A percentile compares a stretch with the other conserved stretches of the same genome.
Evolutionary conservation across 768 basidiomycete genomes (phyloP).

Genomic region (Hericium erinaceus): DNA sequence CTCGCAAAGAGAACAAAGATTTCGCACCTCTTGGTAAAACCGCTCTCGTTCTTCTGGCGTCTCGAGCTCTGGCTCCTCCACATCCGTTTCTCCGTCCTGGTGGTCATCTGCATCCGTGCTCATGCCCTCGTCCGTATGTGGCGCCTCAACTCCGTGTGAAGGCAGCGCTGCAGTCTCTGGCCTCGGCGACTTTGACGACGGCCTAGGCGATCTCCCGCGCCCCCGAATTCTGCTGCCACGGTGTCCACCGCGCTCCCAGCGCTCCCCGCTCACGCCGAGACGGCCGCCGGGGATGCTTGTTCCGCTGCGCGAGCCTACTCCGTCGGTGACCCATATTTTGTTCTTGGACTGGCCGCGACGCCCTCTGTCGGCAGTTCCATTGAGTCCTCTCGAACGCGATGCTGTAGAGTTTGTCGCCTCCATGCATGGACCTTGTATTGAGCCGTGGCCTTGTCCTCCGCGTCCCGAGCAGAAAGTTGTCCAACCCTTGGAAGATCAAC

Average conservation of each 20-base stretch:
- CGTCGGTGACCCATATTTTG: constrained; percentile 10
- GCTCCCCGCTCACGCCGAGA: constrained; percentile 33
- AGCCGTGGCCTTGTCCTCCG: no score
- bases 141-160: no score
- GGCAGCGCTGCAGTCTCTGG: constrained; percentile 6
- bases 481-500: no score
- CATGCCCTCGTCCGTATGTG: constrained; percentile 21
- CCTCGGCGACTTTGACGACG: constrained; percentile 29
- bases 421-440: background rate
- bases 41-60: constrained; percentile 55
- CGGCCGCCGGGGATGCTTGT: constrained; percentile 4
- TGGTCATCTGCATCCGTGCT: constrained; percentile 26
- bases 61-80: constrained; percentile 45
- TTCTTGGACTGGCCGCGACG: constrained; percentile 13
- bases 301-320: background rate
- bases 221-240: constrained; percentile 29
- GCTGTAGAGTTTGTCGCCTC: background rate
- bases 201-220: constrained; percentile 31
- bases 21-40: constrained; percentile 64
- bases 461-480: no score
- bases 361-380: background rate
- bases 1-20: background rate
- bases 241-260: constrained; percentile 57
- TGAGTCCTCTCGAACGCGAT: background rate
- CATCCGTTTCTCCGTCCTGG: constrained; percentile 25